These are phyloP conservation scores for Amaranthus hypochondriacus DNA, from an alignment of 148 eudicot species.

Conservation along the genomic window DNA sequence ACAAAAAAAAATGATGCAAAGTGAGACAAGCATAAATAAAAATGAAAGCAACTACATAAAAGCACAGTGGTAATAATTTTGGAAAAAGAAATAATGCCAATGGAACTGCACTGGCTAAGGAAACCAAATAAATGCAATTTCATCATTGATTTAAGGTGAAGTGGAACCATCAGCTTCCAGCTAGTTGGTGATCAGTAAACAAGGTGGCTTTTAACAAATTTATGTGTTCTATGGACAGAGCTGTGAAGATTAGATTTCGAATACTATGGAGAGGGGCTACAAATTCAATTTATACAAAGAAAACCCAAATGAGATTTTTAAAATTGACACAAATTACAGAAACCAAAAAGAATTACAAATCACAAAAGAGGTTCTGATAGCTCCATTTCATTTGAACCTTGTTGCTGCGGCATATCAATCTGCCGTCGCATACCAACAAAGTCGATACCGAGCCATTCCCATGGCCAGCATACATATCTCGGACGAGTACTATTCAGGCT, in stretches of 20 bases:
- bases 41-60: too few relatives aligned
- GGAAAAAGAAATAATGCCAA: too few relatives aligned
- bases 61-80: too few relatives aligned
- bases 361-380: constrained; percentile 88
- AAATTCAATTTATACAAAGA: constrained; percentile 15
- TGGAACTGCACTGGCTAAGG: too few relatives aligned
- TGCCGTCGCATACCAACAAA: constrained; percentile 49
- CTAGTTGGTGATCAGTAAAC: not conserved
- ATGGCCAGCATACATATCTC: constrained; percentile 91
- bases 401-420: constrained; percentile 37
- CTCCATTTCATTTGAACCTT: constrained; percentile 82
- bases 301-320: not conserved
- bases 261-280: constrained; percentile 10
- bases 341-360: not conserved
- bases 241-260: constrained; percentile 1
- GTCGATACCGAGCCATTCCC: constrained; percentile 95
- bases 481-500: constrained; percentile 40
- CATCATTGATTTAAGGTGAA: not conserved
- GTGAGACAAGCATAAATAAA: too few relatives aligned
- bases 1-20: too few relatives aligned
- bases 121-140: too few relatives aligned
- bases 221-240: constrained; percentile 4
- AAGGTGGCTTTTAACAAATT: not conserved
- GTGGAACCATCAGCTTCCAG: not conserved
- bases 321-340: not conserved